phyloP scores from a whole-genome alignment of 1,139 yeast species.

The Arxiozyma telluris region DNA sequence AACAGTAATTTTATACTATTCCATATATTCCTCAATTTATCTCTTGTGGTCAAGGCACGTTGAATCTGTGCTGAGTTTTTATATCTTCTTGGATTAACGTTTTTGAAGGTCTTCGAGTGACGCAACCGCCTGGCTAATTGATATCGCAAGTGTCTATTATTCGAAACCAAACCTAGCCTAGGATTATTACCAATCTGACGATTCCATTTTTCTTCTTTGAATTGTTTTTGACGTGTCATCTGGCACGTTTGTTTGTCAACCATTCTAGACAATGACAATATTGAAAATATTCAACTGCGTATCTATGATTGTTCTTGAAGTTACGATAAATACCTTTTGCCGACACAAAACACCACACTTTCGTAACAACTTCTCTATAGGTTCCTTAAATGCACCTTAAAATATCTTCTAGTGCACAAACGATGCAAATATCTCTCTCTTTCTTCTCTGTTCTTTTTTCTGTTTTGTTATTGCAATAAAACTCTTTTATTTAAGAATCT shows the following conservation, averaged over 20 bases:
- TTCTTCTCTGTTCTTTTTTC: too few species aligned
- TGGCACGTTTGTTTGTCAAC: background rate
- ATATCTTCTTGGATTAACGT: background rate
- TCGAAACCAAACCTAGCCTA: background rate
- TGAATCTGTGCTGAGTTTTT: background rate
- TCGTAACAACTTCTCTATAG: too few species aligned
- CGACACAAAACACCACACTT: too few species aligned
- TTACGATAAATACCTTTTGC: too few species aligned
- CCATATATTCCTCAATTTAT: conserved; percentile 1
- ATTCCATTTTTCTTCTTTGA: background rate
- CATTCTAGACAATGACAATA: background rate
- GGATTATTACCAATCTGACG: background rate
- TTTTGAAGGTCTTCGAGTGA: background rate
- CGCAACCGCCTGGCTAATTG: background rate
- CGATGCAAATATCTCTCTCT: too few species aligned
- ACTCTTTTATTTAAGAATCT: too few species aligned
- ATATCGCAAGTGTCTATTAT: background rate
- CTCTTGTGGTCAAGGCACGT: background rate
- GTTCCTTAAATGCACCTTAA: too few species aligned
- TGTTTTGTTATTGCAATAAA: too few species aligned
- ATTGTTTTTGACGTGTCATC: background rate
- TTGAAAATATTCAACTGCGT: too few species aligned
- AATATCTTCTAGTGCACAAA: too few species aligned
- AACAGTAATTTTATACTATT: background rate
- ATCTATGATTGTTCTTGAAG: too few species aligned